Base-by-base conservation (phyloP, 2,329 filamentous ascomycete species). In the Colletotrichum acutatum region DNA sequence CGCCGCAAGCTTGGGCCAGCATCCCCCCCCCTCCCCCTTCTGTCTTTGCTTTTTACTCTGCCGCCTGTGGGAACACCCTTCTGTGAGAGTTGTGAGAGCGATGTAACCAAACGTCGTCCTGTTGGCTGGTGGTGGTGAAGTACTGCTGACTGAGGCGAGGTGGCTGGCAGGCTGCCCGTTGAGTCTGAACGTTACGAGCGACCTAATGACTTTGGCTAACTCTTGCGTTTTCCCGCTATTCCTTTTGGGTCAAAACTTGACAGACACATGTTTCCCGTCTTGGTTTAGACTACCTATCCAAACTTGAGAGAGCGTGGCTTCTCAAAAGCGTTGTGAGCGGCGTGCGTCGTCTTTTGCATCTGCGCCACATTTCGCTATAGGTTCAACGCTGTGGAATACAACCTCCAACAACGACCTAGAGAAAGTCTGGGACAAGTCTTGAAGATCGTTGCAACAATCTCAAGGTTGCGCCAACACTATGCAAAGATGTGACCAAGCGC, bases 121-220 rank as follows among this genome's bases (percentile, higher is more conserved):
- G 54, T 49, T 42, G 57, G 26, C 54, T n/a, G 53, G 46, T 59
- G 66, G 53, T 34, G 58, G 8, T 49, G 42, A 49, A 49, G 42
- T 54, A 52, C 37, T 42, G 69, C 66, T 64, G 69, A 72, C 69
- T 59, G 59, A 63, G 57, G 46, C 62, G 52, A 61, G 24, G 49
- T 42, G 49, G 64, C 52, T 63, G 11, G 63, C 24, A 62, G 58
- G 58, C 66, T 22, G 28, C 65, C 70, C 66, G 66, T 64, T 64
- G 46, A 64, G 46, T 60, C 66, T 66, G 70, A 63, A 70, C 66
- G 53, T 70, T 66, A n/a, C 19, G 14, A 66, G 54, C 56, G 53
- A 69, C 53, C 19, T 34, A 19, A 62, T 53, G 46, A 30, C 28
- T 64, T 46, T 22, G 58, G 24, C 53, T 53, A 42, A 32, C 32